Base-by-base conservation (phyloP, 164 flowering plant genomes). In the Vitis cinerea region DNA sequence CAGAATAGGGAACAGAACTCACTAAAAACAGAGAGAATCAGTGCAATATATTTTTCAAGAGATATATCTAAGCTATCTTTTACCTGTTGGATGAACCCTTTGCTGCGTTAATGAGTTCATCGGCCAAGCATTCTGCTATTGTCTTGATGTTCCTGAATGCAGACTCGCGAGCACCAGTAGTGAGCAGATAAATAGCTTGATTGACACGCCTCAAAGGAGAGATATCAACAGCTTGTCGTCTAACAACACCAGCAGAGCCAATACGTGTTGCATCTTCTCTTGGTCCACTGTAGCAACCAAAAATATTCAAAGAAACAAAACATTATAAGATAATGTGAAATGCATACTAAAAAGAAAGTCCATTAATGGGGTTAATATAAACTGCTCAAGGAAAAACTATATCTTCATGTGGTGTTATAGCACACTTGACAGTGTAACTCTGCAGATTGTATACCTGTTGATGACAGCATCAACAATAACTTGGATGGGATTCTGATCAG, bases 81-180 rank as follows among this genome's bases (percentile, higher is more conserved):
- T 44, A 83, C 86, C 86, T 83, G 81, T 84, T 84, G 2, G 87
- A 84, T 16, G 87, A 84, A 10, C 84, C 84, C 73, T 81, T 81
- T 0, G 82, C 82, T 49, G 84, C 84, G 69, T 81, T 81, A 27
- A 81, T 79, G 13, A 80, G 79, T 29, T 80, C 83, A 67, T 80
- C 83, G 59, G 83, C 83, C 55, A 80, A 60, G 16, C 84, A 81
- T 56, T 81, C 84, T 0, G 84, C 82, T 44, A 79, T 79, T 0
- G 84, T 81, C 67, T 82, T 83, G 31, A 81, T 68, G 65, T 81
- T 83, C 63, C 87, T 71, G 73, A 83, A 83, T 16, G 87, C 83
- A 69, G 80, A 44, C 59, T 84, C 87, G 31, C 87, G 79, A 31
- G 87, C 87, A 68, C 87, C 87, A 9, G 87, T 84, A 8, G 82